phyloP scores from a whole-genome alignment of 805 yeast species.

The Wickerhamomyces ciferrii region DNA sequence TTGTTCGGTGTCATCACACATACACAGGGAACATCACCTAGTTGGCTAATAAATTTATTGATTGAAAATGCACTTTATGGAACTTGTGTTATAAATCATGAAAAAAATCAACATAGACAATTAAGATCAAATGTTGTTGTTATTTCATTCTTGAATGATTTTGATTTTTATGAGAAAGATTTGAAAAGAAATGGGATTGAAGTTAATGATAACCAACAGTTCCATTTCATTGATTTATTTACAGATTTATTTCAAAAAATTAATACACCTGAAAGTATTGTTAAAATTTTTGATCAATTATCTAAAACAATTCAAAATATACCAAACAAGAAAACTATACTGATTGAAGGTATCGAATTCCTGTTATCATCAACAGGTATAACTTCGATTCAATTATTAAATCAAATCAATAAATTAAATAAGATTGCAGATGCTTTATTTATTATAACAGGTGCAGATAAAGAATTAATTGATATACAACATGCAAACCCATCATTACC shows the following conservation, averaged over 20 bases:
- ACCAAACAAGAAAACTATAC: conserved; percentile 21
- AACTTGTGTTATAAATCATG: conserved; percentile 19
- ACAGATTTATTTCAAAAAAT: conserved; percentile 39
- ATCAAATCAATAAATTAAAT: conserved; percentile 29
- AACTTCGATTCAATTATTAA: conserved; percentile 29
- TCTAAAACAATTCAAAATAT: conserved; percentile 3
- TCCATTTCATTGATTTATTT: conserved; percentile 41
- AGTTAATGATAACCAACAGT: conserved; percentile 17
- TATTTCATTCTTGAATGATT: conserved; percentile 29
- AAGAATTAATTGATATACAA: conserved; percentile 28
- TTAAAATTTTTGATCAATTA: conserved; percentile 9
- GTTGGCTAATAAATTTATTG: conserved; percentile 56
- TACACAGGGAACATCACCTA: conserved; percentile 50
- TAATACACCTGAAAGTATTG: conserved; percentile 9
- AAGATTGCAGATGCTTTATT: conserved; percentile 27
- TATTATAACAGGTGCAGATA: conserved; percentile 36
- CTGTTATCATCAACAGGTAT: conserved; percentile 37
- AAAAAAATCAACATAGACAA: conserved; percentile 2
- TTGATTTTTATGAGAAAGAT: conserved; percentile 25
- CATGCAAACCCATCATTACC: conserved; percentile 24
- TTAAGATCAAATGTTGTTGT: conserved; percentile 22
- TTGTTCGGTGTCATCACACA: conserved; percentile 30
- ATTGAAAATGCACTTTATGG: conserved; percentile 38
- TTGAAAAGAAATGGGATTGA: conserved; percentile 39
- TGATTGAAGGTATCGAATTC: conserved; percentile 44